Conservation (phyloP, 202 grass and related monocot genomes). For the Carex arenaria region DNA sequence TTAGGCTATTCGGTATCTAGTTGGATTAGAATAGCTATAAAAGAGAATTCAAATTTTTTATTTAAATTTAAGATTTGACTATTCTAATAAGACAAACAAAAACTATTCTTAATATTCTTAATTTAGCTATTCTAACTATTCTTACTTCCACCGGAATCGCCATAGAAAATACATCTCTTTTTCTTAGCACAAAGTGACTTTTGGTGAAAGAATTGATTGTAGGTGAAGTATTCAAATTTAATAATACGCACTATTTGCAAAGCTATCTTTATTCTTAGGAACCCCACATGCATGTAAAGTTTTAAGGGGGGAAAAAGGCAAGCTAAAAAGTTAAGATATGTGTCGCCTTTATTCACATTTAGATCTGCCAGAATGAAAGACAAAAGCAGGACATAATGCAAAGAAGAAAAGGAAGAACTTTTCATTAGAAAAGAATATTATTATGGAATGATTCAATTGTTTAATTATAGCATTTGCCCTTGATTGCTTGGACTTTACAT, state of each 20-base stretch:
- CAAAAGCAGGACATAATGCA: background rate
- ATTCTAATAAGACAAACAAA: too few species aligned
- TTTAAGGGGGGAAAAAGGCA: background rate
- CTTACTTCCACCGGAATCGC: too few species aligned
- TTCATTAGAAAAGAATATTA: background rate
- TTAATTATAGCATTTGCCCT: background rate
- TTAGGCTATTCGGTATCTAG: too few species aligned
- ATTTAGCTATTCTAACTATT: too few species aligned
- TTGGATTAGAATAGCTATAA: too few species aligned
- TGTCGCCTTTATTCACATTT: constrained; percentile 1
- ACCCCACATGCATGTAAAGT: constrained; percentile 18
- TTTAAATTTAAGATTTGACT: too few species aligned
- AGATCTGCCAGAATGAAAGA: background rate
- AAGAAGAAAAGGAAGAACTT: background rate
- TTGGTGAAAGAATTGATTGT: background rate
- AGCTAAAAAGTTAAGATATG: background rate
- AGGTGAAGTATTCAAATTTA: background rate
- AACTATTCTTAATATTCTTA: too few species aligned
- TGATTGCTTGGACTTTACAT: background rate
- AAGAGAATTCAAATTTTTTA: too few species aligned
- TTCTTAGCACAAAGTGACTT: background rate
- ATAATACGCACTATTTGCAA: background rate
- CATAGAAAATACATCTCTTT: background rate
- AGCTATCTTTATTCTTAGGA: background rate
- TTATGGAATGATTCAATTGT: background rate